Evolutionary conservation across 768 basidiomycete species (phyloP).

Genomic region (Tephrocybe sp.): DNA sequence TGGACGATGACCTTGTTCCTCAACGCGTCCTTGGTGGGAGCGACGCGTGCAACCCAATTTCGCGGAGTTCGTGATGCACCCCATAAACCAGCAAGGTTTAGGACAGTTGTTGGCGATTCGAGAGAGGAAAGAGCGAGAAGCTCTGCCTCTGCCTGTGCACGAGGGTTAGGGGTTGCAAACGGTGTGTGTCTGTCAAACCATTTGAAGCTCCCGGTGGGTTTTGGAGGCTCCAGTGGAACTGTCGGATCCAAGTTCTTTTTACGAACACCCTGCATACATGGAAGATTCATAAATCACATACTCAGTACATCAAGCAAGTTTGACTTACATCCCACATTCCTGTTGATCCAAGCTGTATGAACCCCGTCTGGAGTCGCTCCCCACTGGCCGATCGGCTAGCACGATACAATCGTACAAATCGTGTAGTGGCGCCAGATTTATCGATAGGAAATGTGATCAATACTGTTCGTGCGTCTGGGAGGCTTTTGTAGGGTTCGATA

Average conservation of each 20-base stretch:
- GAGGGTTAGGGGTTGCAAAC: slow-evolving; percentile 34
- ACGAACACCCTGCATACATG: neutral
- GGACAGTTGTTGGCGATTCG: slow-evolving; percentile 43
- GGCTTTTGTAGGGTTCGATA: slow-evolving; percentile 35
- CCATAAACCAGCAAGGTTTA: slow-evolving; percentile 65
- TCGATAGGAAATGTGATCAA: slow-evolving; percentile 56
- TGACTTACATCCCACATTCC: slow-evolving; percentile 58
- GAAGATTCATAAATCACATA: neutral
- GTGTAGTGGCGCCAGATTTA: slow-evolving; percentile 40
- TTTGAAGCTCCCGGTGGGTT: slow-evolving; percentile 13
- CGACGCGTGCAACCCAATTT: slow-evolving; percentile 54
- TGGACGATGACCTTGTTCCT: slow-evolving; percentile 37
- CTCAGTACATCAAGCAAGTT: neutral
- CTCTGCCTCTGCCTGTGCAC: slow-evolving; percentile 54
- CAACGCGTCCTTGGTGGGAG: slow-evolving; percentile 53
- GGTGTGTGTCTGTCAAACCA: slow-evolving; percentile 57
- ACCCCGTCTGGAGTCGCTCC: slow-evolving; percentile 26
- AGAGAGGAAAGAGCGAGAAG: slow-evolving; percentile 40
- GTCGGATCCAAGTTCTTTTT: neutral
- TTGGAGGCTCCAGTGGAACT: slow-evolving; percentile 3
- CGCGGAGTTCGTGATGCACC: slow-evolving; percentile 46
- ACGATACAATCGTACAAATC: slow-evolving; percentile 44
- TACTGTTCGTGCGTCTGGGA: slow-evolving; percentile 54
- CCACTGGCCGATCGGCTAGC: slow-evolving; percentile 25
- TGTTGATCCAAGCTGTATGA: slow-evolving; percentile 60